Base-by-base conservation (phyloP, 345 rosid genomes). In the Limnanthes douglasii region DNA sequence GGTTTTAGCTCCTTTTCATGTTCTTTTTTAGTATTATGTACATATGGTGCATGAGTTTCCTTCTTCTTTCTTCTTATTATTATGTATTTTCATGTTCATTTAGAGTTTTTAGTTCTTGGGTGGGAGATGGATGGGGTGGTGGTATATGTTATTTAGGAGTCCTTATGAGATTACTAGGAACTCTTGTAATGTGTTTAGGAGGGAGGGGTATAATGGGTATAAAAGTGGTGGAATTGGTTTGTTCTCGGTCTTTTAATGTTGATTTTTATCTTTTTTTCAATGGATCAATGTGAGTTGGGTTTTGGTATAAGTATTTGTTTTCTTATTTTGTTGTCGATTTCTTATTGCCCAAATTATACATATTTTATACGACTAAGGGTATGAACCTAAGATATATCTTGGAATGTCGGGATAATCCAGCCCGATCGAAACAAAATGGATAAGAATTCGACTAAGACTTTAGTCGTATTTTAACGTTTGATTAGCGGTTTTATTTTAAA, bases 141-240 rank as follows among this genome's bases (percentile, higher is more conserved):
- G 61, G 46, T 47, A 51, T 50, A 53, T 48, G 48, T 34, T 48
- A 41, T 10, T n/a, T n/a, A n/a, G 6, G 31, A 26, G 34, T 60
- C 58, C 52, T 53, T 48, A 24, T 5, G 43, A 41, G 33, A 37
- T 25, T 22, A 43, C 17, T 39, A 35, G 50, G 37, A 52, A 41
- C 31, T 12, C 56, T 59, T 30, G 40, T 44, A 31, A 10, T 26
- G 37, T 53, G 16, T 25, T 18, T 32, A 3, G 21, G 26, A 43
- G 42, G 41, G 31, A 18, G 51, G 51, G 68, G 57, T 59, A 60
- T 53, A 65, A 44, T 59, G 21, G 64, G 62, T 60, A 63, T 49
- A 50, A 50, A 18, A 57, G 53, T 56, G 62, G 47, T 73, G 74
- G 72, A 57, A n/a, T n/a, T n/a, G n/a, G n/a, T n/a, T n/a, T n/a